A percentile compares a stretch with the other conserved stretches of the same genome.
Conservation (phyloP, 345 rosid species). For the Syzygium aromaticum region DNA sequence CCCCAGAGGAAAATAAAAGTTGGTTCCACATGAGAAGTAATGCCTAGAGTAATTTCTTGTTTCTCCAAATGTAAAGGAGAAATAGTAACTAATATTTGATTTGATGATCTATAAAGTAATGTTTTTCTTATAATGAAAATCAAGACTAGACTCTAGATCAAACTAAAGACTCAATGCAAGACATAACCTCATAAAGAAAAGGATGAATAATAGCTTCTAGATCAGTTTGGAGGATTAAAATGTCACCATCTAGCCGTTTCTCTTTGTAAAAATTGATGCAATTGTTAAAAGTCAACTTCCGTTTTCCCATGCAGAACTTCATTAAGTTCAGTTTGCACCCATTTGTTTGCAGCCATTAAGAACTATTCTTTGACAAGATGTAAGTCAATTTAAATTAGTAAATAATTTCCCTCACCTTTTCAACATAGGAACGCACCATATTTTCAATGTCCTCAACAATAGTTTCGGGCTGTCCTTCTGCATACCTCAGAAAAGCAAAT, state of each 20-base stretch:
- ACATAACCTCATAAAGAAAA: background rate
- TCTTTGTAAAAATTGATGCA: background rate
- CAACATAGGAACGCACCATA: constrained; percentile 99
- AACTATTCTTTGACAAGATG: background rate
- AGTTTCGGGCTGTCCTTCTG: constrained; percentile 89
- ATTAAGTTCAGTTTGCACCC: background rate
- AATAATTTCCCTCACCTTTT: constrained; percentile 53
- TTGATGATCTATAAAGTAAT: background rate
- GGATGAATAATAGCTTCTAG: background rate
- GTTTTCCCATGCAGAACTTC: background rate
- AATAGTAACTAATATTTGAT: background rate
- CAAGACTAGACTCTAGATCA: background rate
- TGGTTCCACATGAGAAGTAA: background rate
- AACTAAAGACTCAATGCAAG: background rate
- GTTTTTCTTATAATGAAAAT: background rate
- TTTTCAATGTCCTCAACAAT: constrained; percentile 93
- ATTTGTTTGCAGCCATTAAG: background rate
- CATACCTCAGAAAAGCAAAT: constrained; percentile 8
- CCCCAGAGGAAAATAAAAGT: background rate
- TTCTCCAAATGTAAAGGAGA: background rate
- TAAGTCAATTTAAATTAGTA: background rate
- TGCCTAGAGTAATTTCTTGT: background rate
- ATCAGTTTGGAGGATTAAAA: background rate
- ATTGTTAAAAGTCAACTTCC: background rate
- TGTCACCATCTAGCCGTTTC: background rate